Conservation (phyloP, 805 yeast genomes). For the Wickerhamiella hasegawae region DNA sequence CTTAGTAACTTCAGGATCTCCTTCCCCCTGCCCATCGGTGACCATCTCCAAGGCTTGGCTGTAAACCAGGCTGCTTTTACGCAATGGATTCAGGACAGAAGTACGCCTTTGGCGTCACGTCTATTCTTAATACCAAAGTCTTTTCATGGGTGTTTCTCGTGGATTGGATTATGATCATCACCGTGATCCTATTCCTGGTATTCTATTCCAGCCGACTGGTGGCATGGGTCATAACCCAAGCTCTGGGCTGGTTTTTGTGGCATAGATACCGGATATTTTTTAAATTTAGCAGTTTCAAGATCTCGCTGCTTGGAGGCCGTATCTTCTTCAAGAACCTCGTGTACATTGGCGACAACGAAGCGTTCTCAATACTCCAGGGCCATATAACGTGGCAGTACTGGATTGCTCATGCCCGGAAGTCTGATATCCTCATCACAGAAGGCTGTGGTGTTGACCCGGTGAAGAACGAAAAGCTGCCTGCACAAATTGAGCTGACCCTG, state of each 20-base stretch:
- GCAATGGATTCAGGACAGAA: slow-evolving; percentile 3
- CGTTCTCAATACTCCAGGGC: slow-evolving; percentile 54
- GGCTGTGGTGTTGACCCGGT: slow-evolving; percentile 3
- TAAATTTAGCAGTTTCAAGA: slow-evolving; percentile 53
- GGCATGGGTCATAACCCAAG: slow-evolving; percentile 40
- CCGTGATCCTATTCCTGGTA: slow-evolving; percentile 44
- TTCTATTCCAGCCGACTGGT: slow-evolving; percentile 63
- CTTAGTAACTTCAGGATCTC: no score
- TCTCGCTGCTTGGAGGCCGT: slow-evolving; percentile 74
- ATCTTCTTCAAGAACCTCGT: slow-evolving; percentile 61
- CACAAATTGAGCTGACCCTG: slow-evolving; percentile 38
- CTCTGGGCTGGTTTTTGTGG: slow-evolving; percentile 47
- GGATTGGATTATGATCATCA: slow-evolving; percentile 61
- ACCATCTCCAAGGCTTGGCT: no score
- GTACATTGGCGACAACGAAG: slow-evolving; percentile 55
- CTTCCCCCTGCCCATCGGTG: no score
- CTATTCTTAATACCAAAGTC: slow-evolving; percentile 18
- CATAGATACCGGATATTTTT: slow-evolving; percentile 39
- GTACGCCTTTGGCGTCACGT: slow-evolving; percentile 12
- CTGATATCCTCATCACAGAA: slow-evolving; percentile 12
- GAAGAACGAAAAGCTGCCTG: slow-evolving; percentile 29
- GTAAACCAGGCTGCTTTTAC: no score
- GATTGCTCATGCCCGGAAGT: slow-evolving; percentile 32
- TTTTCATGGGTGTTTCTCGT: slow-evolving; percentile 63
- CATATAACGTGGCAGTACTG: slow-evolving; percentile 85